Evolutionary conservation across 441 rosid genomes (phyloP).

Genomic region (Cnidoscolus chayamansa): DNA sequence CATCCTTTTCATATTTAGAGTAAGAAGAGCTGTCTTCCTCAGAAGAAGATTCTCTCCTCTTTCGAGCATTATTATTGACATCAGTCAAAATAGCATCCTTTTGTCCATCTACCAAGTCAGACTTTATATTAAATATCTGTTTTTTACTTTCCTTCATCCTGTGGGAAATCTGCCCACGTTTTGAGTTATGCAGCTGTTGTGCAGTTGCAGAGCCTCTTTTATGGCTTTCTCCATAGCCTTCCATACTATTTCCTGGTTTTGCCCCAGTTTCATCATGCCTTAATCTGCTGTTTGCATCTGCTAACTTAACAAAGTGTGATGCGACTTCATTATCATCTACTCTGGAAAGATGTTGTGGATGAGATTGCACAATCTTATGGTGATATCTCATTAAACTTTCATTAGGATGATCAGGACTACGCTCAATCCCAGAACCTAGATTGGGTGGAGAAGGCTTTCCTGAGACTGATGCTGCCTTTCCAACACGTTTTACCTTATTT

Average conservation of each 20-base stretch:
- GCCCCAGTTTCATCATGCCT: constrained; percentile 46
- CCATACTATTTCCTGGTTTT: constrained; percentile 46
- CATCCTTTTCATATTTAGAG: constrained; percentile 76
- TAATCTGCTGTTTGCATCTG: constrained; percentile 48
- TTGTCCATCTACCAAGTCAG: constrained; percentile 41
- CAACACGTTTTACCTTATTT: constrained; percentile 52
- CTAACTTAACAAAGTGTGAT: constrained; percentile 40
- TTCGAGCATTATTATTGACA: constrained; percentile 44
- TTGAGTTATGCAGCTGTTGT: constrained; percentile 46
- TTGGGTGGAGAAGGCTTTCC: constrained; percentile 53
- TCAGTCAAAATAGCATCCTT: constrained; percentile 42
- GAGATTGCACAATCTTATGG: constrained; percentile 45
- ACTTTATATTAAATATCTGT: constrained; percentile 30
- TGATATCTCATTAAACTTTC: constrained; percentile 50
- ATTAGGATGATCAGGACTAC: constrained; percentile 43
- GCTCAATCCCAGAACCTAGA: constrained; percentile 40
- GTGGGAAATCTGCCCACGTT: constrained; percentile 46
- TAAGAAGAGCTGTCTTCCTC: constrained; percentile 64
- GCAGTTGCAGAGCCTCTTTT: constrained; percentile 44
- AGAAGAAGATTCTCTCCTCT: constrained; percentile 49
- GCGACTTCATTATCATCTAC: constrained; percentile 47
- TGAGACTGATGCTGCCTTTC: constrained; percentile 43
- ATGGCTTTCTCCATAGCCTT: constrained; percentile 71
- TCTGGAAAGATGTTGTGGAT: constrained; percentile 41
- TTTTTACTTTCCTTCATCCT: constrained; percentile 50